These are phyloP conservation scores for Phytophthora hybrid DNA, from an alignment of 352 stramenopile species.

Conservation along the genomic window DNA sequence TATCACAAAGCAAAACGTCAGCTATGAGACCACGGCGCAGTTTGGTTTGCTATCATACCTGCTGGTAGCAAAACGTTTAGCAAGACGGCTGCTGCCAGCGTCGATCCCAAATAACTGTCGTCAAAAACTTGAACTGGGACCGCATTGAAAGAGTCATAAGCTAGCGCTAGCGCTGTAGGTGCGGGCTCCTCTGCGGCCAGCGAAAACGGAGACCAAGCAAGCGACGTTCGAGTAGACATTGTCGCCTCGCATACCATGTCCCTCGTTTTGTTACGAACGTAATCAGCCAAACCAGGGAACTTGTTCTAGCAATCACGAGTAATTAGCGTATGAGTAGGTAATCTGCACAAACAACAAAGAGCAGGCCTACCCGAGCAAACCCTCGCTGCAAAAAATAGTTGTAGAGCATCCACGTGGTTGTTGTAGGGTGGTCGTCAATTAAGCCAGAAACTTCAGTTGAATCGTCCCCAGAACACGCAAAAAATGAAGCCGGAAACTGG, in stretches of 20 bases:
- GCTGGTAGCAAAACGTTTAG: slow-evolving; percentile 82
- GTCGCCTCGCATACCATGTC: slow-evolving; percentile 64
- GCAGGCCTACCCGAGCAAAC: slow-evolving; percentile 65
- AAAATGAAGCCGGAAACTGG: slow-evolving; percentile 67
- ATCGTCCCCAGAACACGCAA: slow-evolving; percentile 50
- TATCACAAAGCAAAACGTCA: slow-evolving; percentile 15
- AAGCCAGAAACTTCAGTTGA: slow-evolving; percentile 3
- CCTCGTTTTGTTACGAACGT: slow-evolving; percentile 81
- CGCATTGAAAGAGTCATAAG: slow-evolving; percentile 57
- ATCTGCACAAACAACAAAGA: slow-evolving; percentile 2
- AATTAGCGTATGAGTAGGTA: slow-evolving; percentile 18
- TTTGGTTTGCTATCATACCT: slow-evolving; percentile 34
- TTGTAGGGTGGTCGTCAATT: slow-evolving; percentile 6
- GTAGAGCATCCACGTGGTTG: slow-evolving; percentile 62
- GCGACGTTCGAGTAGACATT: slow-evolving; percentile 2
- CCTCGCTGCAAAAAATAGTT: slow-evolving; percentile 82
- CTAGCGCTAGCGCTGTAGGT: slow-evolving; percentile 42
- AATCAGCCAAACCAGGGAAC: slow-evolving; percentile 73
- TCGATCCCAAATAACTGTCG: slow-evolving; percentile 65
- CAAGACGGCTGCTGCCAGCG: slow-evolving; percentile 63
- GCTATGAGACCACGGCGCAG: not conserved
- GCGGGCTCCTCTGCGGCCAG: not conserved
- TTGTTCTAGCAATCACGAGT: slow-evolving; percentile 58
- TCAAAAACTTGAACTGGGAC: slow-evolving; percentile 48
- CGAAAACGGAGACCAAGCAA: slow-evolving; percentile 22